Conservation (phyloP, 306 rosid genomes). For the Cyclanthera cordifolia region DNA sequence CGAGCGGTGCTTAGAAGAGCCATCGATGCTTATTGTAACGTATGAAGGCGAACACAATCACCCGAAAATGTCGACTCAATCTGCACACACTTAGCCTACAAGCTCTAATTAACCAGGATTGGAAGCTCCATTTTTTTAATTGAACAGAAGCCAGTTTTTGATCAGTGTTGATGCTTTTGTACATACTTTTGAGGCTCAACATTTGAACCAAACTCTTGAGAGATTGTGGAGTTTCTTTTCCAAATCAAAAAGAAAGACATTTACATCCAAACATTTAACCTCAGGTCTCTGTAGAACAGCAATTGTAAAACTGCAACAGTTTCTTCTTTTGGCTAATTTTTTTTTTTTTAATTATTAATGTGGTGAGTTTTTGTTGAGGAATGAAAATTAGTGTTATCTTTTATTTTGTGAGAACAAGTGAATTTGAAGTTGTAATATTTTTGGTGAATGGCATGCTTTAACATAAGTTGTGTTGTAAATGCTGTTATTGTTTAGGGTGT, state of each 20-base stretch:
- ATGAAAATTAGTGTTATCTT: not conserved
- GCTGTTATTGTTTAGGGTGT: no score
- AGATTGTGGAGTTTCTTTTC: constrained; percentile 5
- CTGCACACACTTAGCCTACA: constrained; percentile 55
- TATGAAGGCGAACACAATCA: constrained; percentile 98
- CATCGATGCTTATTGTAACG: constrained; percentile 87
- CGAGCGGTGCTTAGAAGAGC: constrained; percentile 89
- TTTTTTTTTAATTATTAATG: not conserved
- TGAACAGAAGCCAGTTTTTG: constrained; percentile 12
- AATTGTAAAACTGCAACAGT: not conserved
- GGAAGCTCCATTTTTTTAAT: constrained; percentile 12
- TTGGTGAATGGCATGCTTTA: not conserved
- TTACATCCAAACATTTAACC: not conserved
- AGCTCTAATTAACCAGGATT: constrained; percentile 27
- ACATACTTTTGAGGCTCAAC: not conserved
- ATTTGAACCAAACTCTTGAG: constrained; percentile 1
- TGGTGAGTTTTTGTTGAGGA: not conserved
- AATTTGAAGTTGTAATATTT: no score
- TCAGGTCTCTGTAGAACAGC: constrained; percentile 5
- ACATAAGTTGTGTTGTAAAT: no score
- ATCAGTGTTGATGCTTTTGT: constrained; percentile 6
- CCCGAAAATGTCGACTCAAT: constrained; percentile 57
- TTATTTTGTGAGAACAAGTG: not conserved
- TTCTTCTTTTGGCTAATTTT: not conserved
- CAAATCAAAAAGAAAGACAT: not conserved